Base-by-base conservation (phyloP, 2,329 filamentous ascomycete genomes). In the Aspergillus jensenii region DNA sequence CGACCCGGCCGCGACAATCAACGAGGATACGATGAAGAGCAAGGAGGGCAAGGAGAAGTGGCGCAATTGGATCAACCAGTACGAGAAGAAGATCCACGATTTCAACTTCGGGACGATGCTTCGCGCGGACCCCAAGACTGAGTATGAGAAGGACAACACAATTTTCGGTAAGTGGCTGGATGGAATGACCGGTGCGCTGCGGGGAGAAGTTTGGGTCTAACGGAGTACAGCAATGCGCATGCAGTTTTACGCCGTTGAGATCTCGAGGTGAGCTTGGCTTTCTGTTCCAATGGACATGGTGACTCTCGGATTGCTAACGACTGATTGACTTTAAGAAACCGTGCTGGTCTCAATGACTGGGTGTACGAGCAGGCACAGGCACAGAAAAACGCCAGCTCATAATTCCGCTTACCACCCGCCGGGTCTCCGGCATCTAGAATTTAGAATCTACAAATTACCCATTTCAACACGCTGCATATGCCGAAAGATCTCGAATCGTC, bases 71-170 rank as follows among this genome's bases (percentile, higher is more conserved):
- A 90, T 97, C 84, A 93, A 90, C 83, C 81, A 83, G 62, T 99
- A 97, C 75, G 92, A 98, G 79, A 93, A 96, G 77, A 93, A 85
- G 78, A 82, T 99, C n/a, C 89, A 95, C 63, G 96, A 99, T 78
- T 99, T 88, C 82, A 99, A 97, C 81, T 99, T 97, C 76, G 95
- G 95, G 56, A 97, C 95, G 35, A 93, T 99, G 84, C 75, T 99
- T 68, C 87, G 95, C 58, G 83, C 85, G 57, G 90, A 84, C 70
- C 84, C 91, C 39, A 90, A 90, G 68, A 86, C 77, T 53, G 93
- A 97, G 76, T 98, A 99, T 74, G 90, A 88, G 53, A 82, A 96
- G 78, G 82, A 96, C 56, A 91, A 89, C 55, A 96, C 92, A 3
- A 96, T 99, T 53, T 98, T 99, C 68, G 92, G 90, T 93, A 73